Conservation (phyloP, 1,284 basidiomycete genomes). For the Marasmius tenuissimus region DNA sequence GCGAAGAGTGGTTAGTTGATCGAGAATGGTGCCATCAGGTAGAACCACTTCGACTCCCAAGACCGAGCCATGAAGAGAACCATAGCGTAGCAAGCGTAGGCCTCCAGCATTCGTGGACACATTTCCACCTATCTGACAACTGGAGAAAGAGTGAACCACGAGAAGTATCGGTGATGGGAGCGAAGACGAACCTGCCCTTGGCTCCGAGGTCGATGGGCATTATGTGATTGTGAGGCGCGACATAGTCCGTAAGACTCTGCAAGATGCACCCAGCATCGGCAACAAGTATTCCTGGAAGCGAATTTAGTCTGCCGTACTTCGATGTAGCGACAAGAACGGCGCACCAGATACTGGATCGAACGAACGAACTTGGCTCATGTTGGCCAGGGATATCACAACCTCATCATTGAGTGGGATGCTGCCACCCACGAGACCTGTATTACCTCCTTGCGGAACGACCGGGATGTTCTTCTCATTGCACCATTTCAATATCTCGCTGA, state of each 20-base stretch:
- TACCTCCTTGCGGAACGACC: conserved; percentile 97
- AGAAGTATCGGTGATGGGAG: neutral
- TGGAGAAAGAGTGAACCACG: conserved; percentile 27
- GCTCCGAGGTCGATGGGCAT: conserved; percentile 98
- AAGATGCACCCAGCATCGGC: conserved; percentile 94
- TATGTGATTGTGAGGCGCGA: conserved; percentile 89
- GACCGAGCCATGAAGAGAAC: conserved; percentile 93
- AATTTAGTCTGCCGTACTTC: conserved; percentile 6
- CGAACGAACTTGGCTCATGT: conserved; percentile 83
- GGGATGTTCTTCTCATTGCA: conserved; percentile 81
- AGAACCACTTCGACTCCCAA: conserved; percentile 97
- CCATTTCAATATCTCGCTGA: conserved; percentile 85
- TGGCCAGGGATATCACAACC: conserved; percentile 81
- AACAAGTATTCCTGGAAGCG: conserved; percentile 61
- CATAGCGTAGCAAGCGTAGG: conserved; percentile 90
- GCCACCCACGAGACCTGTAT: conserved; percentile 98
- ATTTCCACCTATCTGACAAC: conserved; percentile 98
- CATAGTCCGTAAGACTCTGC: conserved; percentile 86
- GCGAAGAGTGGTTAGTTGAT: conserved; percentile 80
- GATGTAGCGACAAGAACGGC: conserved; percentile 12
- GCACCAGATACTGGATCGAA: conserved; percentile 92
- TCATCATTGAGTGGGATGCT: conserved; percentile 91
- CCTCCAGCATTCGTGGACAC: conserved; percentile 98
- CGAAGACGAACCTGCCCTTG: conserved; percentile 79
- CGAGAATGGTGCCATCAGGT: conserved; percentile 93